phyloP scores from a whole-genome alignment of 495 filamentous ascomycete species.

The Neurospora sp. region DNA sequence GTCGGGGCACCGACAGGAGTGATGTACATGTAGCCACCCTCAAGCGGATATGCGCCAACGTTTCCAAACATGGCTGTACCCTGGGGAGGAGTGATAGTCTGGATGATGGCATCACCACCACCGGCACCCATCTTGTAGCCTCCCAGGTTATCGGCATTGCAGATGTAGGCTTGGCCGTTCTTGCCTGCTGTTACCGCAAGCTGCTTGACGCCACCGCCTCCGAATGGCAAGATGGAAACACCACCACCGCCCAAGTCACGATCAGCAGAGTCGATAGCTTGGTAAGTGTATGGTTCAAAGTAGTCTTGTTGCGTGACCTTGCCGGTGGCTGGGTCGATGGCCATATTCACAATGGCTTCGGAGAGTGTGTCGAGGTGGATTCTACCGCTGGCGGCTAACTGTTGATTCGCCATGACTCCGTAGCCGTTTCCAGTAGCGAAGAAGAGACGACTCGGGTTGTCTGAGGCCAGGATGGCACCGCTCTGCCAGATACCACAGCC shows the following conservation, averaged over 20 bases:
- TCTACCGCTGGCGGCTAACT: constrained; percentile 4
- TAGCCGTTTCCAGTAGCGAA: constrained; percentile 6
- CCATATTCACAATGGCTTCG: constrained; percentile 23
- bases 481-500: constrained; percentile 12
- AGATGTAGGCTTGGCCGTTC: constrained; percentile 27
- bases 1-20: constrained; percentile 17
- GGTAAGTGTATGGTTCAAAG: constrained; percentile 12
- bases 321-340: constrained; percentile 14
- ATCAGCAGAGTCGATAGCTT: constrained; percentile 6
- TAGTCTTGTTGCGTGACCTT: constrained; percentile 26
- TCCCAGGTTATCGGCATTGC: constrained; percentile 31
- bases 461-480: constrained; percentile 14
- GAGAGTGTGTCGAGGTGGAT: constrained; percentile 10
- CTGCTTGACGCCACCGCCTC: constrained; percentile 16
- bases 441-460: constrained; percentile 12
- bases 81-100: constrained; percentile 21
- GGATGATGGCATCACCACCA: constrained; percentile 24
- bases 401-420: constrained; percentile 8
- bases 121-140: constrained; percentile 15
- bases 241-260: constrained; percentile 10
- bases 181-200: constrained; percentile 26
- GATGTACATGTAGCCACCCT: constrained; percentile 11
- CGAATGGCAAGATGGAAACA: constrained; percentile 25
- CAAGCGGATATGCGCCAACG: constrained; percentile 9
- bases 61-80: constrained; percentile 11